Evolutionary conservation across 1,284 basidiomycete genomes (phyloP).

Genomic region (Porogramme epimiltina): DNA sequence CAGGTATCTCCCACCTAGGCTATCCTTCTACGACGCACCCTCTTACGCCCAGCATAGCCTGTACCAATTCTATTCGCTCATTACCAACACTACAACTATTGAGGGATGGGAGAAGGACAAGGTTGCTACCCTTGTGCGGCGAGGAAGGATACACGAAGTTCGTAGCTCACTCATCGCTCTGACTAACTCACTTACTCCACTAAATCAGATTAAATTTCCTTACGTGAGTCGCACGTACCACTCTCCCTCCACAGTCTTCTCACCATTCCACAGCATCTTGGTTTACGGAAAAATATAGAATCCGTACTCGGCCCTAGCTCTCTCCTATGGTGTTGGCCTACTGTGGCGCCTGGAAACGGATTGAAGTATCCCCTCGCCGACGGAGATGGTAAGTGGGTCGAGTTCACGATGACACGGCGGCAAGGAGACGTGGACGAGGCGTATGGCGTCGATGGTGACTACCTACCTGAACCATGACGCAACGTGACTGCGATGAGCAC

Average conservation of each 20-base stretch:
- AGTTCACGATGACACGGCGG: slow-evolving; percentile 31
- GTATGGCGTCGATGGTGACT: slow-evolving; percentile 17
- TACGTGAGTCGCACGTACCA: slow-evolving; percentile 61
- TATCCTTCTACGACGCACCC: background rate
- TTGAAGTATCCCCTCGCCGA: slow-evolving; percentile 74
- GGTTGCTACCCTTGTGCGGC: slow-evolving; percentile 80
- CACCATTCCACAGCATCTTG: slow-evolving; percentile 67
- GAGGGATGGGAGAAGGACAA: slow-evolving; percentile 99
- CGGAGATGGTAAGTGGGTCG: slow-evolving; percentile 79
- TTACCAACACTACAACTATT: slow-evolving; percentile 91
- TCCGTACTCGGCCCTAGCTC: slow-evolving; percentile 78
- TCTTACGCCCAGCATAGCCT: slow-evolving; percentile 31
- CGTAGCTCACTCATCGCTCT: background rate
- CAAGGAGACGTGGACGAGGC: slow-evolving; percentile 5
- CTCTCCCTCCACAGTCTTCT: slow-evolving; percentile 4
- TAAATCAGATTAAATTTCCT: slow-evolving; percentile 81
- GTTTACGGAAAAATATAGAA: slow-evolving; percentile 69
- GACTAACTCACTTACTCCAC: background rate
- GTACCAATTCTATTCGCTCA: slow-evolving; percentile 87
- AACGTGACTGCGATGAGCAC: too few species aligned
- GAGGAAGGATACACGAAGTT: slow-evolving; percentile 86
- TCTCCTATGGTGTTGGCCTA: slow-evolving; percentile 84
- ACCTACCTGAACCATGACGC: slow-evolving; percentile 14
- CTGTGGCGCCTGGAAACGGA: slow-evolving; percentile 67
- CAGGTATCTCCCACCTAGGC: slow-evolving; percentile 47